These are phyloP conservation scores for Xylariaceae sp. DNA, from an alignment of 2,329 filamentous ascomycete genomes.

Conservation along the genomic window DNA sequence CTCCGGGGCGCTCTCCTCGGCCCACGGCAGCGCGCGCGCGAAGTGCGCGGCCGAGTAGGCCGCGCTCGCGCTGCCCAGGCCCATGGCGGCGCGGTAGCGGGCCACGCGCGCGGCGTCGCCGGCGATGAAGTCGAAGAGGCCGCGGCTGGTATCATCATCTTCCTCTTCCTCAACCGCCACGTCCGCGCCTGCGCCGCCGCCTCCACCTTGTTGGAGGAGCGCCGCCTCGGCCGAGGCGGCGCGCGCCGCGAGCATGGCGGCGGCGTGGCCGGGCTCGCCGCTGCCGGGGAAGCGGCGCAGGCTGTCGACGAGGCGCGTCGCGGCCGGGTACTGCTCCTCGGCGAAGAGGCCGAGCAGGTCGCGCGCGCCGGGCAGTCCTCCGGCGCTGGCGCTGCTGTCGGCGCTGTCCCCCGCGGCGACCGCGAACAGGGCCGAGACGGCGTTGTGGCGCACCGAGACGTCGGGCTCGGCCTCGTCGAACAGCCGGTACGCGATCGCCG, in stretches of 20 bases:
- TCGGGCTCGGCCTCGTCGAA: conserved; percentile 18
- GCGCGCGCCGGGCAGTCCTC: conserved; percentile 9
- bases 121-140: conserved; percentile 18
- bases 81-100: conserved; percentile 20
- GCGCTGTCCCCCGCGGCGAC: too few species aligned
- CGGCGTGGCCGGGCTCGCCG: conserved; percentile 19
- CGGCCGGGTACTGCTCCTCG: conserved; percentile 14
- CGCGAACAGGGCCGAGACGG: conserved; percentile 10
- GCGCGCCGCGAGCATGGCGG: conserved; percentile 12
- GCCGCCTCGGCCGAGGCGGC: conserved; percentile 4
- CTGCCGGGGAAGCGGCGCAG: conserved; percentile 15
- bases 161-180: too few species aligned
- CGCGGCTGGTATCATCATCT: conserved; percentile 12
- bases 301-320: conserved; percentile 12
- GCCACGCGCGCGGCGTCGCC: conserved; percentile 15
- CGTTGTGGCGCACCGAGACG: conserved; percentile 18
- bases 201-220: too few species aligned
- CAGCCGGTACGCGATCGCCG: conserved; percentile 17
- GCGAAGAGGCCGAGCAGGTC: conserved; percentile 12
- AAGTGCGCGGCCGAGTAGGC: conserved; percentile 14
- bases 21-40: conserved; percentile 19
- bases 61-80: conserved; percentile 11
- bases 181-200: too few species aligned
- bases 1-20: conserved; percentile 12
- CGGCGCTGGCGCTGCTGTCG: too few species aligned